Percentiles rank a stretch among this genome's conserved stretches.
These are phyloP conservation scores for Penicillium occitanis DNA, from an alignment of 2,329 filamentous ascomycete species.

Conservation along the genomic window DNA sequence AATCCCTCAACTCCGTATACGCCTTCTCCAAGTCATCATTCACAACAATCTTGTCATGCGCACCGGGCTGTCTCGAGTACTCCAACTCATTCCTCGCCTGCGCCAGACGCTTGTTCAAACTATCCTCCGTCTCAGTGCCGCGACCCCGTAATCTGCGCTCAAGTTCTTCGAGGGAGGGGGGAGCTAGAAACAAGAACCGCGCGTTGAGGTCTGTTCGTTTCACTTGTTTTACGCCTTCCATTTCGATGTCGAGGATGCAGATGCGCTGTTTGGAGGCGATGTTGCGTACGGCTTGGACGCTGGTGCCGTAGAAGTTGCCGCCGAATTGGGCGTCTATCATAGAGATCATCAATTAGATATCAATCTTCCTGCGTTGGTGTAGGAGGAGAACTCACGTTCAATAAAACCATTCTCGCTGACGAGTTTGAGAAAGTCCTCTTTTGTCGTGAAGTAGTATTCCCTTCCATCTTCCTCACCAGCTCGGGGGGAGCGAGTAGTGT, in stretches of 20 bases:
- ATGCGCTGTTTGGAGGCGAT: constrained; percentile 69
- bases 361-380: neutral
- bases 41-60: constrained; percentile 64
- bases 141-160: constrained; percentile 72
- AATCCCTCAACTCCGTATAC: constrained; percentile 53
- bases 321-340: constrained; percentile 69
- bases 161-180: constrained; percentile 70
- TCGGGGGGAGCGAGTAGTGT: constrained; percentile 79
- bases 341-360: neutral
- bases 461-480: constrained; percentile 71
- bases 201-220: constrained; percentile 72
- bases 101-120: constrained; percentile 64
- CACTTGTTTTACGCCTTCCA: constrained; percentile 97
- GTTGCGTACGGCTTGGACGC: constrained; percentile 73
- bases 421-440: constrained; percentile 66
- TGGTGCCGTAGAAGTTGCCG: constrained; percentile 84
- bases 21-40: constrained; percentile 64
- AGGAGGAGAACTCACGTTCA: constrained; percentile 52
- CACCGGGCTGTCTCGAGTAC: constrained; percentile 66
- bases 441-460: constrained; percentile 77
- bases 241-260: constrained; percentile 92
- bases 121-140: constrained; percentile 75
- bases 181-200: constrained; percentile 80
- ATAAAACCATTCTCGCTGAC: constrained; percentile 73
- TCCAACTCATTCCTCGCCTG: constrained; percentile 75